Conservation (phyloP, 164 flowering plant genomes). For the Hamamelis virginiana region DNA sequence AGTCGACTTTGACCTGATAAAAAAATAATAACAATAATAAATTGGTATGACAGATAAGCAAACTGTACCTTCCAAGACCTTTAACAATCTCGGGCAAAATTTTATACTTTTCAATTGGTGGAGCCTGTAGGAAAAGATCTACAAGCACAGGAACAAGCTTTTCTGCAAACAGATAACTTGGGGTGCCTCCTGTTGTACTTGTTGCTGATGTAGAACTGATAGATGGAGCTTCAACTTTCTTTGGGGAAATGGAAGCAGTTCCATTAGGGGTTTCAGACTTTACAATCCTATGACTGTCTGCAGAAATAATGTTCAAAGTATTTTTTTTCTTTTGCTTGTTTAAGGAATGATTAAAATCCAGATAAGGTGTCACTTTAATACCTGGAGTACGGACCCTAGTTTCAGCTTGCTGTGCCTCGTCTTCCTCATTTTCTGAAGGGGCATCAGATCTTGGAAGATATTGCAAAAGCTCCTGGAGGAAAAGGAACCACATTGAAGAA, state of each 20-base stretch:
- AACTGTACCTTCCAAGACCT: constrained; percentile 79
- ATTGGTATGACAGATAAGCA: neutral
- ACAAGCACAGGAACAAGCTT: constrained; percentile 81
- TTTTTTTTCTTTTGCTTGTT: neutral
- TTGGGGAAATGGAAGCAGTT: constrained; percentile 23
- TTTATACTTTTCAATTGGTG: constrained; percentile 57
- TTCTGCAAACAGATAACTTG: constrained; percentile 61
- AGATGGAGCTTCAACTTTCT: constrained; percentile 24
- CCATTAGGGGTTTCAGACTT: constrained; percentile 41
- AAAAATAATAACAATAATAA: too few relatives aligned
- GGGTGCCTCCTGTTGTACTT: constrained; percentile 19
- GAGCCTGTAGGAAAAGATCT: constrained; percentile 66
- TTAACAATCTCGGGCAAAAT: constrained; percentile 74
- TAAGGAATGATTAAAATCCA: constrained; percentile 5
- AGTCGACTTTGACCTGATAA: too few relatives aligned
- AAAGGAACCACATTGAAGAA: constrained; percentile 77
- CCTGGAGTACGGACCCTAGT: constrained; percentile 28
- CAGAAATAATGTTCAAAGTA: neutral
- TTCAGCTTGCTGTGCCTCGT: constrained; percentile 28
- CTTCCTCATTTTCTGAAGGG: constrained; percentile 32
- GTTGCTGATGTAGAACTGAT: constrained; percentile 21
- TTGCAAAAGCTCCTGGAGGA: constrained; percentile 57
- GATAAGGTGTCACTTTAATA: constrained; percentile 21
- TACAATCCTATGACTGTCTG: constrained; percentile 22
- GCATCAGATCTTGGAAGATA: constrained; percentile 72